These are phyloP conservation scores for Lycium barbarum DNA, from an alignment of 257 asterid species.

Conservation along the genomic window DNA sequence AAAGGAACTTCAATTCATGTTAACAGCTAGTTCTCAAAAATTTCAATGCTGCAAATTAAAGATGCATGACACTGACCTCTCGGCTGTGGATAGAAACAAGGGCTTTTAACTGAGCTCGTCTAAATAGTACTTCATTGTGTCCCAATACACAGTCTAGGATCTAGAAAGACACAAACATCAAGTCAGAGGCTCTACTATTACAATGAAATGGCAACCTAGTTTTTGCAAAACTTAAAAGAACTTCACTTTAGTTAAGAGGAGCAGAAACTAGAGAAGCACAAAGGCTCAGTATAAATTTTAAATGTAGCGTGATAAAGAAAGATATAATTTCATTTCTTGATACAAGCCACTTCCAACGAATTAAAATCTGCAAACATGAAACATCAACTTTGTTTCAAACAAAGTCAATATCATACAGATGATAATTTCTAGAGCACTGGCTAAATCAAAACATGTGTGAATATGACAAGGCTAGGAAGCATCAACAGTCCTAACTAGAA, in stretches of 20 bases:
- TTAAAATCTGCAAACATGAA: background rate
- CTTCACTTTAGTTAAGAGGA: background rate
- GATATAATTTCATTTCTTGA: background rate
- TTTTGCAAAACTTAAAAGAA: background rate
- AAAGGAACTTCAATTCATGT: background rate
- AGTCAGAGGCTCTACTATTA: background rate
- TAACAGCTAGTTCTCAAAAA: background rate
- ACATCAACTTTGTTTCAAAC: background rate
- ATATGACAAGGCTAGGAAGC: background rate
- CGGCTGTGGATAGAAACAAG: constrained; percentile 91
- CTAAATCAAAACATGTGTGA: background rate
- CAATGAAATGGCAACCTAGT: background rate
- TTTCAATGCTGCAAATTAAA: background rate
- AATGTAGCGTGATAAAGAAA: background rate
- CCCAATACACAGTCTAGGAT: constrained; percentile 88
- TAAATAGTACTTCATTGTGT: constrained; percentile 85
- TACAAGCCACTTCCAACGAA: background rate
- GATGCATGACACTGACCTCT: constrained; percentile 57
- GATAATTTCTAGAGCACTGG: background rate
- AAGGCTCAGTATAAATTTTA: background rate
- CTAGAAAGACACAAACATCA: constrained; percentile 42
- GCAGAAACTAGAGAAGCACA: background rate
- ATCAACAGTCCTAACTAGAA: background rate
- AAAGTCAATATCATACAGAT: background rate
- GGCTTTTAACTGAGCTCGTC: constrained; percentile 97